phyloP scores from a whole-genome alignment of 2,329 filamentous ascomycete species.

The Diaporthe ilicicola region DNA sequence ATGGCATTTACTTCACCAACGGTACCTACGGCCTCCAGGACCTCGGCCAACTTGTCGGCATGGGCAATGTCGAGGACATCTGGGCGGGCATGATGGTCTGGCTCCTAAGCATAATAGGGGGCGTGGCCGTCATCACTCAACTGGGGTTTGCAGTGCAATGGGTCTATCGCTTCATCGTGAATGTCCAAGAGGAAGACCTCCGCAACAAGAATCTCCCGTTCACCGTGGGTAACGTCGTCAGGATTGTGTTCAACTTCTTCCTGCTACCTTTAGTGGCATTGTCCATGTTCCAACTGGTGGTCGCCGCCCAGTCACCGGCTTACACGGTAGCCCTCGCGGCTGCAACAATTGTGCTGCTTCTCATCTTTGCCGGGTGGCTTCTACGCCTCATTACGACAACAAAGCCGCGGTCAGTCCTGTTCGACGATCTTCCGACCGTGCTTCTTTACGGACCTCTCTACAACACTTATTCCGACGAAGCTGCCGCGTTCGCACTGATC shows the following conservation, averaged over 20 bases:
- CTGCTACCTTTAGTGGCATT: conserved; percentile 85
- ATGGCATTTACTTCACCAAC: conserved; percentile 87
- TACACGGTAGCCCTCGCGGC: conserved; percentile 79
- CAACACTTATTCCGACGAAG: conserved; percentile 96
- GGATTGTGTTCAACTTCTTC: conserved; percentile 92
- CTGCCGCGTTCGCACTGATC: conserved; percentile 87
- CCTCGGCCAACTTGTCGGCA: conserved; percentile 83
- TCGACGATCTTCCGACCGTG: conserved; percentile 91
- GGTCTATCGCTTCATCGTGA: conserved; percentile 75
- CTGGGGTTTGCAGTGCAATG: conserved; percentile 80
- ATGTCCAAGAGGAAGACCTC: conserved; percentile 84
- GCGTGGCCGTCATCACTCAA: conserved; percentile 75
- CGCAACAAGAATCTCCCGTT: conserved; percentile 93
- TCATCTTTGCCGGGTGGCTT: conserved; percentile 80
- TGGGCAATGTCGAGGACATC: conserved; percentile 78
- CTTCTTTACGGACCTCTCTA: conserved; percentile 92
- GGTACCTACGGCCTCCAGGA: conserved; percentile 81
- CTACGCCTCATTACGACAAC: conserved; percentile 82
- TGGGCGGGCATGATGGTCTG: conserved; percentile 96
- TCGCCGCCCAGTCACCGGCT: conserved; percentile 71
- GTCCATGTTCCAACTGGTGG: conserved; percentile 90
- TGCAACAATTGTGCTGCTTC: conserved; percentile 75
- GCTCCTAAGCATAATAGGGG: conserved; percentile 79
- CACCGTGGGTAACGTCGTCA: conserved; percentile 78
- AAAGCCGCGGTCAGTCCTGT: conserved; percentile 84